Evolutionary conservation across 208 protist species (phyloP).

Genomic region (Phytomonas sp.): DNA sequence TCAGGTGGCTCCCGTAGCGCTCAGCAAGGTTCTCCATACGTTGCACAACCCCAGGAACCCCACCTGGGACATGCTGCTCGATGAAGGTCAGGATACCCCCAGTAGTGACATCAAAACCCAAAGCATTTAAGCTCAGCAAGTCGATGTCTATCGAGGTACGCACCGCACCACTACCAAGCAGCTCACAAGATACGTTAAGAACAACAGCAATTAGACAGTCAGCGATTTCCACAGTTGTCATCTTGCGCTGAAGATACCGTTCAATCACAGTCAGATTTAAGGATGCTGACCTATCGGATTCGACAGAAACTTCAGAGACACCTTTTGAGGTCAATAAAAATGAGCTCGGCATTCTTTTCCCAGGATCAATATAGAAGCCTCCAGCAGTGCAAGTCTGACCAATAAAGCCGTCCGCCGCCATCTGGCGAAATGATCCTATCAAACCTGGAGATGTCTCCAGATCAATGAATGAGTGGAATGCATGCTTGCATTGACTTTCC

Average conservation of each 20-base stretch:
- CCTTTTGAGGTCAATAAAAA: constrained; percentile 3
- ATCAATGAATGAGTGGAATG: neutral
- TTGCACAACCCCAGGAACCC: constrained; percentile 24
- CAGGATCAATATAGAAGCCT: constrained; percentile 36
- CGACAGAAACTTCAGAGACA: neutral
- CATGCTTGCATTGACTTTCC: neutral
- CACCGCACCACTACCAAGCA: constrained; percentile 39
- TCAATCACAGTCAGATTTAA: constrained; percentile 17
- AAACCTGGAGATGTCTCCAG: constrained; percentile 11
- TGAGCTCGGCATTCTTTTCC: neutral
- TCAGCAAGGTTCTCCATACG: constrained; percentile 30
- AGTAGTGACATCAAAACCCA: constrained; percentile 48
- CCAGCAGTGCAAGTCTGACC: constrained; percentile 23
- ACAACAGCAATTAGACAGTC: constrained; percentile 55
- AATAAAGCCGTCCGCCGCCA: constrained; percentile 33
- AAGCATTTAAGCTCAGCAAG: constrained; percentile 41
- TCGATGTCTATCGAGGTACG: constrained; percentile 39
- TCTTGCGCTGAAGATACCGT: constrained; percentile 23
- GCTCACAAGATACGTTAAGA: constrained; percentile 46
- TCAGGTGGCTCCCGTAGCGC: constrained; percentile 34
- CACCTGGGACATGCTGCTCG: constrained; percentile 23
- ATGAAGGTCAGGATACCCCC: constrained; percentile 50
- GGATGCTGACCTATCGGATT: neutral
- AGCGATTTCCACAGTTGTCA: constrained; percentile 25
- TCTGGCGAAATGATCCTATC: constrained; percentile 10